These are phyloP conservation scores for Amylocarpus encephaloides DNA, from an alignment of 2,329 filamentous ascomycete genomes.

Conservation along the genomic window DNA sequence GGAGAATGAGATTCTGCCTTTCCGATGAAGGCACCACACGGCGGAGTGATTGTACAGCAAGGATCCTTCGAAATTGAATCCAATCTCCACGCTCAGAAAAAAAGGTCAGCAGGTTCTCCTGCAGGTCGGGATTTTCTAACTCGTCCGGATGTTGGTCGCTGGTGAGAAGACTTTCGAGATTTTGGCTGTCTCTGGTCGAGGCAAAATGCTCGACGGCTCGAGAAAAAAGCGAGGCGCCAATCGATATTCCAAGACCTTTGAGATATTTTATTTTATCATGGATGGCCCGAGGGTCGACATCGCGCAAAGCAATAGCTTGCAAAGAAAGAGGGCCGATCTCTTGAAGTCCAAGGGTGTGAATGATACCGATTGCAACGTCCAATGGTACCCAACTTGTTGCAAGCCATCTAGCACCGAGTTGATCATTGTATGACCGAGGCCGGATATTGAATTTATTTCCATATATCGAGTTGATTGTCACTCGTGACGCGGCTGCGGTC, in stretches of 20 bases:
- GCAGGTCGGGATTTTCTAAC: conserved; percentile 48
- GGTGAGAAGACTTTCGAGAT: conserved; percentile 30
- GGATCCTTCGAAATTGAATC: conserved; percentile 46
- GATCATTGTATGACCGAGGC: conserved; percentile 54
- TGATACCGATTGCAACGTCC: conserved; percentile 62
- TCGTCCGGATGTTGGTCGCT: conserved; percentile 61
- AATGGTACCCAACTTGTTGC: conserved; percentile 69
- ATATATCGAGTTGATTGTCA: conserved; percentile 31
- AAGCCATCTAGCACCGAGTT: conserved; percentile 73
- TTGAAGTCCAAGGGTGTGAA: conserved; percentile 64
- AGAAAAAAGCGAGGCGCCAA: conserved; percentile 58
- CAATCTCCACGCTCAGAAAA: conserved; percentile 47
- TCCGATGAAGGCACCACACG: conserved; percentile 32
- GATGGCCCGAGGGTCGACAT: conserved; percentile 50
- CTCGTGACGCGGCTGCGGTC: conserved; percentile 22
- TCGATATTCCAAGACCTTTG: conserved; percentile 52
- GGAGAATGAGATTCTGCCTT: conserved; percentile 42
- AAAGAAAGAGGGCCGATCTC: conserved; percentile 70
- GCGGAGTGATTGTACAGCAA: conserved; percentile 45
- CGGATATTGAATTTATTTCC: conserved; percentile 26
- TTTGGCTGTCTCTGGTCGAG: conserved; percentile 40
- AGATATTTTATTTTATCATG: conserved; percentile 54
- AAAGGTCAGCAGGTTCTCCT: conserved; percentile 46
- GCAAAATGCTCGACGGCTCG: conserved; percentile 60
- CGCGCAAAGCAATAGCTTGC: conserved; percentile 67